Evolutionary conservation across 1,139 yeast species (phyloP), one percentile per base, ranked within the genome.

Genomic region (Candida pseudoviswanathii): DNA sequence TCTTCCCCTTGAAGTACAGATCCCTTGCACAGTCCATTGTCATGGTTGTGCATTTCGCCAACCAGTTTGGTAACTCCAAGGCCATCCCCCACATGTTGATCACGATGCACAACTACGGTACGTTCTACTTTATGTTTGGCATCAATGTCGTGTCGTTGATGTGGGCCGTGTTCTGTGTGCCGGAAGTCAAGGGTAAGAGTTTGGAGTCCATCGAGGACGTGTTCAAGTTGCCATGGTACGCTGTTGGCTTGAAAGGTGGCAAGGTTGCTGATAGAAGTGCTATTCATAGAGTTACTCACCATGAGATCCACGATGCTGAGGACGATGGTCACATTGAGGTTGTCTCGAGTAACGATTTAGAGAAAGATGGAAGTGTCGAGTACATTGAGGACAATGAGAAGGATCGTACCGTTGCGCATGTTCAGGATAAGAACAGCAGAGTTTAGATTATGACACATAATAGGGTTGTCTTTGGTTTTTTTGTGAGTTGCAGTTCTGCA

Each of bases 51-150:
- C 85, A 81, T 58, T 81, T 77, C 55, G 77, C 75, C 30, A 78
- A 77, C 63, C 84, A 81, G 60, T 81, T 75, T 58, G 82, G 81
- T 52, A 78, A 78, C 61, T 73, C 83, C 21, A 78, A 77, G 60
- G 83, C 84, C 0, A 56, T 78, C 38, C 84, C 85, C 6, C 61
- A 66, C 44, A 73, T 81, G 80, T 60, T 81, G 50, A 49, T 77
- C 29, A 64, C 71, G 1, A 61, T 80, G 75, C 58, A 71, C 42
- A 68, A 71, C 30, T 73, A 66, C 57, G 84, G 85, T 27, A 71
- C 82, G 0, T 78, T 81, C 64, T 74, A 70, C 59, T 77, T 81
- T 58, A 80, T 79, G 54, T 68, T 67, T 7, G 81, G 69, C 16
- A 69, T 79, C 1, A 60, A 73, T 52, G 45, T 63, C 0, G 16